phyloP scores from a whole-genome alignment of 768 basidiomycete species.

The Kwoniella dendrophila region DNA sequence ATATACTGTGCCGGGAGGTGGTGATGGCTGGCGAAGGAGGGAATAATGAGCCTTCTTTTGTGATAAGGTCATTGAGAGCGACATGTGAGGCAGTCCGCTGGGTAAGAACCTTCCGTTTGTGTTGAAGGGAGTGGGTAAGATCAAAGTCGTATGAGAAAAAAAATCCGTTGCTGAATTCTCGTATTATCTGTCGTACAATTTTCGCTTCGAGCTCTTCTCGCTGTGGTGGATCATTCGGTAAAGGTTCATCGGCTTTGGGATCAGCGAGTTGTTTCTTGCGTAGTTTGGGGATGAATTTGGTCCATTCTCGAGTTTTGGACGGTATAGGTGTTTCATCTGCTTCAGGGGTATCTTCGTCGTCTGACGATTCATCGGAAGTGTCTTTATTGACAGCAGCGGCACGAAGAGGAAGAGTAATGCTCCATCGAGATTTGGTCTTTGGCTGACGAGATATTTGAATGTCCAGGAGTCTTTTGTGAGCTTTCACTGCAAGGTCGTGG shows the following conservation, averaged over 20 bases:
- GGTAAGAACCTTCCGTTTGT: constrained; percentile 43
- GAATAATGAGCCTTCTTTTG: constrained; percentile 20
- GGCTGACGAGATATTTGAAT: constrained; percentile 26
- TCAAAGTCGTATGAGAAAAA: constrained; percentile 87
- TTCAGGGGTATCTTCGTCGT: constrained; percentile 24
- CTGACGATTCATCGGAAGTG: constrained; percentile 11
- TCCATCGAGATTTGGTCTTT: constrained; percentile 23
- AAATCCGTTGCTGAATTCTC: constrained; percentile 82
- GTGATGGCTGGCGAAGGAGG: constrained; percentile 60
- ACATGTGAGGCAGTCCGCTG: constrained; percentile 30
- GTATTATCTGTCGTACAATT: constrained; percentile 75
- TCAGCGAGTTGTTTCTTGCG: constrained; percentile 14
- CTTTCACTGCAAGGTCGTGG: constrained; percentile 26
- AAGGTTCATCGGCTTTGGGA: constrained; percentile 14
- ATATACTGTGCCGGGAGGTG: constrained; percentile 68
- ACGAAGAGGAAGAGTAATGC: constrained; percentile 7
- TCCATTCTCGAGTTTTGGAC: constrained; percentile 22
- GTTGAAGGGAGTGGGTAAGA: constrained; percentile 56
- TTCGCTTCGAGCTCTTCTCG: constrained; percentile 73
- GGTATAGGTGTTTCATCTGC: constrained; percentile 30
- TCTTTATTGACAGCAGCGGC: neutral
- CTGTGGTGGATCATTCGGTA: constrained; percentile 36
- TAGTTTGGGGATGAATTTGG: constrained; percentile 32
- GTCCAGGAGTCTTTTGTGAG: constrained; percentile 13
- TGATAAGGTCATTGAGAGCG: constrained; percentile 43